These are phyloP conservation scores for Hymenoscyphus infarciens DNA, from an alignment of 2,329 filamentous ascomycete genomes.

Conservation along the genomic window DNA sequence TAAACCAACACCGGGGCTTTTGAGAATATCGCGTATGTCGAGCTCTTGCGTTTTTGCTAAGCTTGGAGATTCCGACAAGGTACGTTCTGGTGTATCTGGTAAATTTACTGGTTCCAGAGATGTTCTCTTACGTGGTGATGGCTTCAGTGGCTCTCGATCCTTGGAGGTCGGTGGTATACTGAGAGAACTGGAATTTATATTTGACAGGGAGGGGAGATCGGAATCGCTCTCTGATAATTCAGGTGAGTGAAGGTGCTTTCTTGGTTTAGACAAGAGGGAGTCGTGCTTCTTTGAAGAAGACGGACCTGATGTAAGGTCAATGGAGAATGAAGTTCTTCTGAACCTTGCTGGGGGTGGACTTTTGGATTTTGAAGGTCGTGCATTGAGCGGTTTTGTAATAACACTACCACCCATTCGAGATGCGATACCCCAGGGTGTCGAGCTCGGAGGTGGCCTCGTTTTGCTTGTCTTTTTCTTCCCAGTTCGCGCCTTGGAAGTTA, in stretches of 20 bases:
- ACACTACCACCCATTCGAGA: conserved; percentile 18
- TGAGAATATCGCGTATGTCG: not conserved
- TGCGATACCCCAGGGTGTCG: conserved; percentile 6
- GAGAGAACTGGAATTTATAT: not conserved
- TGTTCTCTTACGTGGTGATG: conserved; percentile 7
- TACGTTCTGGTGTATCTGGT: not conserved
- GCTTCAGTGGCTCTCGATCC: not conserved
- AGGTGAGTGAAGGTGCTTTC: conserved; percentile 16
- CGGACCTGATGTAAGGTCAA: conserved; percentile 13
- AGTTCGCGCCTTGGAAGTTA: conserved; percentile 6
- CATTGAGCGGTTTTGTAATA: conserved; percentile 13
- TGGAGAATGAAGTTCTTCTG: conserved; percentile 11
- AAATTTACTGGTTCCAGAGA: not conserved
- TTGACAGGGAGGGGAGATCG: not conserved
- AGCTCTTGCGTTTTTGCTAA: not conserved
- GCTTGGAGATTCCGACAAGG: not conserved
- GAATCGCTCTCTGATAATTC: conserved; percentile 3
- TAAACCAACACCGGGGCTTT: not conserved
- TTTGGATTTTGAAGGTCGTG: conserved; percentile 7
- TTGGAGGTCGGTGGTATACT: not conserved
- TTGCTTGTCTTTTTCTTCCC: not conserved
- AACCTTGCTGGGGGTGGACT: conserved; percentile 6
- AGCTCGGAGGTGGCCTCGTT: conserved; percentile 12
- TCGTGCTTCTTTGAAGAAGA: not conserved
- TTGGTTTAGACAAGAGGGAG: too few species aligned